phyloP scores from a whole-genome alignment of 129 eudicot genomes.

The Silybum marianum region DNA sequence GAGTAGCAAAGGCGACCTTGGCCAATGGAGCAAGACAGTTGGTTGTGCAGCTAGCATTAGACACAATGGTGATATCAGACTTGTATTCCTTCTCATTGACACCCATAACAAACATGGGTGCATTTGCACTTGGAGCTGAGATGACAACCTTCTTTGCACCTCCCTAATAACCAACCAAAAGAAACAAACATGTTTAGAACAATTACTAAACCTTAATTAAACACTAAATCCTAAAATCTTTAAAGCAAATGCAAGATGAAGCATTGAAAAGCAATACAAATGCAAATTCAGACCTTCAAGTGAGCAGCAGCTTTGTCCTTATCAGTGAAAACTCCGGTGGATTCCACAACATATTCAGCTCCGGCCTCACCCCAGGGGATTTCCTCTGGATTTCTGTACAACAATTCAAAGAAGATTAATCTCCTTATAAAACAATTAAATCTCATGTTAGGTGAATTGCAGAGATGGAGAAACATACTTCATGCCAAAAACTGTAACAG shows the following conservation, averaged over 20 bases:
- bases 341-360: slow-evolving; percentile 44
- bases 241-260: neutral
- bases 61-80: slow-evolving; percentile 31
- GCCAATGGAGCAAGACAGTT: slow-evolving; percentile 41
- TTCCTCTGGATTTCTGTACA: slow-evolving; percentile 65
- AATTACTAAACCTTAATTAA: neutral
- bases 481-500: slow-evolving; percentile 65
- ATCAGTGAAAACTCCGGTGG: slow-evolving; percentile 39
- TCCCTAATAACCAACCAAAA: slow-evolving; percentile 41
- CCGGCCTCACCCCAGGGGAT: slow-evolving; percentile 79
- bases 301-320: slow-evolving; percentile 48
- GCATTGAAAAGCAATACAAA: neutral
- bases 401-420: neutral
- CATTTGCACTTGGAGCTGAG: slow-evolving; percentile 75
- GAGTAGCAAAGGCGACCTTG: neutral
- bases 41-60: slow-evolving; percentile 38
- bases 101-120: slow-evolving; percentile 79
- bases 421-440: neutral
- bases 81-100: slow-evolving; percentile 42
- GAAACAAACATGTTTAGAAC: neutral
- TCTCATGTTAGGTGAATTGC: neutral
- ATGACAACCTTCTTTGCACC: slow-evolving; percentile 86
- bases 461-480: slow-evolving; percentile 36
- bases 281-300: slow-evolving; percentile 24
- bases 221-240: neutral